phyloP scores from a whole-genome alignment of 1,139 yeast species.

The Casaregolazyma suthepensis region DNA sequence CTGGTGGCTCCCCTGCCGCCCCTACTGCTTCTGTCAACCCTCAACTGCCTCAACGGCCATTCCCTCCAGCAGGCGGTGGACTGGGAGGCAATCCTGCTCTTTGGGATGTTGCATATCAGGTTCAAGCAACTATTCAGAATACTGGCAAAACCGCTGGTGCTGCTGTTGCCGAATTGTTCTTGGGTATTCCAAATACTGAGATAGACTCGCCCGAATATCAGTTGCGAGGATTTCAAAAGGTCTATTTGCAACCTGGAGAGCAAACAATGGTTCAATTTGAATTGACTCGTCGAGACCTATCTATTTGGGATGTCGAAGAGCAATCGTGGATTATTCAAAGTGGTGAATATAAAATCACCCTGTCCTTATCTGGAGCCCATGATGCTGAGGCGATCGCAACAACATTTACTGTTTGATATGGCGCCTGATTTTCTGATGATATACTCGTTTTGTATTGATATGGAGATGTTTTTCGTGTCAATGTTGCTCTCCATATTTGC shows the following conservation, averaged over 20 bases:
- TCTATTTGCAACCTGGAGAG: conserved; percentile 43
- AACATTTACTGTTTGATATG: neutral
- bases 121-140: conserved; percentile 45
- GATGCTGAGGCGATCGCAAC: neutral
- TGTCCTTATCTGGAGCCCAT: conserved; percentile 7
- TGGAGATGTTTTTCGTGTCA: conserved; percentile 1
- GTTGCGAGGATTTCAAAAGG: conserved; percentile 57
- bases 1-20: neutral
- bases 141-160: conserved; percentile 48
- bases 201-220: conserved; percentile 44
- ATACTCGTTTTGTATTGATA: neutral
- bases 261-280: conserved; percentile 40
- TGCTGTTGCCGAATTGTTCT: conserved; percentile 51
- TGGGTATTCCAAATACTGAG: conserved; percentile 46
- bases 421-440: neutral
- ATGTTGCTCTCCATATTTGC: too few relatives aligned
- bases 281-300: conserved; percentile 49
- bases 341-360: conserved; percentile 46
- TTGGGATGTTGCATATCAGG: conserved; percentile 43
- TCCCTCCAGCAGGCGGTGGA: conserved; percentile 54
- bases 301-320: conserved; percentile 52
- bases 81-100: conserved; percentile 47
- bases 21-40: neutral
- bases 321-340: conserved; percentile 60
- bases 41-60: conserved; percentile 28